Evolutionary conservation across 140 eudicot genomes (phyloP).

Genomic region (Anethum foeniculum): DNA sequence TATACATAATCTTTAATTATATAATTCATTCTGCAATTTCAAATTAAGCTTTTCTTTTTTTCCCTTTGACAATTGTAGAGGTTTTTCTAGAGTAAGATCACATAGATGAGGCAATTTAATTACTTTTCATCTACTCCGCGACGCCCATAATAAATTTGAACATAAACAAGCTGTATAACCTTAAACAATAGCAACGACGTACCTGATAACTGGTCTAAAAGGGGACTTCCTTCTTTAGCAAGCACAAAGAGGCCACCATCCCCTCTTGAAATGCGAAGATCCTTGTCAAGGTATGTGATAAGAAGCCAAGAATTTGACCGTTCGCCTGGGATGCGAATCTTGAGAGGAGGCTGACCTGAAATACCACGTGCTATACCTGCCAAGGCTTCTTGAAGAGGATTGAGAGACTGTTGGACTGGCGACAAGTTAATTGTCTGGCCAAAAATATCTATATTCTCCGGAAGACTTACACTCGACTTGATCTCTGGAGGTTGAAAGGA

Average conservation of each 20-base stretch:
- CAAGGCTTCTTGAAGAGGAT: constrained; percentile 66
- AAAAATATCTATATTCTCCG: constrained; percentile 58
- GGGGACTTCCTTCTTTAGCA: constrained; percentile 88
- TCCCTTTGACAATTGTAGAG: background rate
- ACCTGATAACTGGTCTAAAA: constrained; percentile 60
- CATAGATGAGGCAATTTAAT: background rate
- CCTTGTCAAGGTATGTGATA: constrained; percentile 77
- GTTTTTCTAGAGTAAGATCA: background rate
- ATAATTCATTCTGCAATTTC: background rate
- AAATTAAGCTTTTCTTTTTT: background rate
- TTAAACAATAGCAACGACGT: background rate
- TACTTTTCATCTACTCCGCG: background rate
- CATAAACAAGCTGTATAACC: background rate
- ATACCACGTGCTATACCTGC: constrained; percentile 56
- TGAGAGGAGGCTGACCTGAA: constrained; percentile 80
- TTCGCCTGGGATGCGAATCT: constrained; percentile 77
- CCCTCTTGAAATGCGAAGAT: constrained; percentile 88
- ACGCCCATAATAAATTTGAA: background rate
- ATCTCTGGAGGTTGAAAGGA: constrained; percentile 75
- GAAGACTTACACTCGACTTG: constrained; percentile 76
- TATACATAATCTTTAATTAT: background rate
- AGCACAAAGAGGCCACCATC: constrained; percentile 99
- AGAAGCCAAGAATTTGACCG: constrained; percentile 78
- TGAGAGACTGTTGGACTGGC: constrained; percentile 63
- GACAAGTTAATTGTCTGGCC: constrained; percentile 77